Evolutionary conservation across 495 filamentous ascomycete species (phyloP).

Genomic region (Neurospora sp.): DNA sequence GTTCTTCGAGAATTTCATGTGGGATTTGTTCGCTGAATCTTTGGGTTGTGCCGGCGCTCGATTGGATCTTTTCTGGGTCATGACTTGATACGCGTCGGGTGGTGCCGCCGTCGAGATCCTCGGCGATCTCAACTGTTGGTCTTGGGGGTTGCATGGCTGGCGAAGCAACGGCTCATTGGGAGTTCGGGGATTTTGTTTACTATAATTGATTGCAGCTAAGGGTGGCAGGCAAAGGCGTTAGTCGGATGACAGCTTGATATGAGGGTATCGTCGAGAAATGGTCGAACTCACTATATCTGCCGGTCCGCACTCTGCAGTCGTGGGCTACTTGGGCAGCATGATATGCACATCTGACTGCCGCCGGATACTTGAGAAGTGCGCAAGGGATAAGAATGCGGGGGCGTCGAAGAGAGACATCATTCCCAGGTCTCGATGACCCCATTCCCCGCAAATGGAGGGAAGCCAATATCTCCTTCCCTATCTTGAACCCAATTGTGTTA

Average conservation of each 20-base stretch:
- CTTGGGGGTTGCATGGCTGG: not conserved
- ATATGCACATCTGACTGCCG: not conserved
- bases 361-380: not conserved
- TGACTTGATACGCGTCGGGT: not conserved
- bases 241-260: not conserved
- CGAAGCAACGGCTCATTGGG: not conserved
- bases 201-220: not conserved
- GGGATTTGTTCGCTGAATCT: constrained; percentile 24
- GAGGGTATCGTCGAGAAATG: not conserved
- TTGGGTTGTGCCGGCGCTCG: not conserved
- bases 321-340: not conserved
- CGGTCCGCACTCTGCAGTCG: not conserved
- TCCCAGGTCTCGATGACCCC: not conserved
- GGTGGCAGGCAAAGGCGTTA: not conserved
- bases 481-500: not conserved
- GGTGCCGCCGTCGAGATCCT: constrained; percentile 7
- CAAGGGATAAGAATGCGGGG: not conserved
- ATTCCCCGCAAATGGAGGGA: not conserved
- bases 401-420: not conserved
- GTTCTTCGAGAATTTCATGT: constrained; percentile 23
- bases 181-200: not conserved
- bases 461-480: not conserved
- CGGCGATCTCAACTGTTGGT: constrained; percentile 1
- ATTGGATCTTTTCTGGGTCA: constrained; percentile 23
- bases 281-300: not conserved